phyloP scores from a whole-genome alignment of 2,329 filamentous ascomycete genomes.

The Botryosphaeria agaves region DNA sequence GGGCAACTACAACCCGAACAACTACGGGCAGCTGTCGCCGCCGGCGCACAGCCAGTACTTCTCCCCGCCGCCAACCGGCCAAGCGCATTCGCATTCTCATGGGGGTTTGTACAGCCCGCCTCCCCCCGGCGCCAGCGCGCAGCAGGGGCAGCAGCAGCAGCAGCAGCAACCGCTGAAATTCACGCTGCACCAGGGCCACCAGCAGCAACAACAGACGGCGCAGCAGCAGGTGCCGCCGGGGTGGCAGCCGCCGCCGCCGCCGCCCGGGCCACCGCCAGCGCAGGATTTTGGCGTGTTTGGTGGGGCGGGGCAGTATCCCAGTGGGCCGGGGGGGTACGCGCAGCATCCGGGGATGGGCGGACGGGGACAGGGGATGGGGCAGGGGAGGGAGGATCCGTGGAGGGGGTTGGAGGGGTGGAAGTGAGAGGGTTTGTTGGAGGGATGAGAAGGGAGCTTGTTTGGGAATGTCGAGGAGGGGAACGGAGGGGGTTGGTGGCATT shows the following conservation, averaged over 20 bases:
- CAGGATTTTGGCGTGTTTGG: conserved; percentile 30
- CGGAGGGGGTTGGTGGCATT: too few relatives aligned
- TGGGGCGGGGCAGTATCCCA: conserved; percentile 19
- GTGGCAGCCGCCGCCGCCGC: conserved; percentile 50
- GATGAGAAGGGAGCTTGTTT: too few relatives aligned
- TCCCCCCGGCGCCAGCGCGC: too few relatives aligned
- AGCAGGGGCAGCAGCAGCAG: too few relatives aligned
- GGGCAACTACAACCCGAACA: conserved; percentile 32
- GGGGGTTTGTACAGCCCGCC: too few relatives aligned
- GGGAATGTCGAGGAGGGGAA: too few relatives aligned
- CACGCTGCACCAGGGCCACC: conserved; percentile 12
- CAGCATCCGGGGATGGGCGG: conserved; percentile 24
- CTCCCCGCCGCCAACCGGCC: conserved; percentile 24
- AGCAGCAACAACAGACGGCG: conserved; percentile 16
- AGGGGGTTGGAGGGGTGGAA: conserved; percentile 55
- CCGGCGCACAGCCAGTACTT: conserved; percentile 42
- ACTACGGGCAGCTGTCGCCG: conserved; percentile 27
- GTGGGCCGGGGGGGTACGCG: conserved; percentile 38
- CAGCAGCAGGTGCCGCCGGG: conserved; percentile 34
- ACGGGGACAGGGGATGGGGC: conserved; percentile 21
- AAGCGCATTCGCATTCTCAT: neutral
- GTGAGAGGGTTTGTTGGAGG: conserved; percentile 16
- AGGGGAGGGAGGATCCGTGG: conserved; percentile 42
- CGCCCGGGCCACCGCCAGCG: conserved; percentile 43
- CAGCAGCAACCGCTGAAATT: too few relatives aligned